Conservation (phyloP, 768 basidiomycete species). For the Tricholoma sp. region DNA sequence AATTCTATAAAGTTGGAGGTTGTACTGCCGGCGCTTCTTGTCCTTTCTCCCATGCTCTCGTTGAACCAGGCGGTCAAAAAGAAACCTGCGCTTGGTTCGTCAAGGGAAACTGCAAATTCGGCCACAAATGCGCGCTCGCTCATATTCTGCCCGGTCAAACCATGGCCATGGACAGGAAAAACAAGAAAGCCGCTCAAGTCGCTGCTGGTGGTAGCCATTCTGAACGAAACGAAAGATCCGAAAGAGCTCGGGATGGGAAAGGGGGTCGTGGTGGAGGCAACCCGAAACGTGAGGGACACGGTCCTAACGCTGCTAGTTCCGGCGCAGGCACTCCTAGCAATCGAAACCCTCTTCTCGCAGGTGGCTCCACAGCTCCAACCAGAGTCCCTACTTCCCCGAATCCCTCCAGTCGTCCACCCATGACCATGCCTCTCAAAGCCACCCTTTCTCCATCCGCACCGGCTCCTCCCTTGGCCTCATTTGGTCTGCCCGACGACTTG, state of each 20-base stretch:
- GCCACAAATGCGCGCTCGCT: slow-evolving; percentile 84
- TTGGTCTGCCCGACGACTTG: slow-evolving; percentile 59
- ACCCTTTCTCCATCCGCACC: slow-evolving; percentile 73
- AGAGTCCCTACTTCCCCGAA: slow-evolving; percentile 33
- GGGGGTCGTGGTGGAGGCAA: slow-evolving; percentile 31
- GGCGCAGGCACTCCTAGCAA: slow-evolving; percentile 17
- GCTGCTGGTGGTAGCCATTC: slow-evolving; percentile 44
- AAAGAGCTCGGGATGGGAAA: slow-evolving; percentile 22
- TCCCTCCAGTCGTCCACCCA: slow-evolving; percentile 48
- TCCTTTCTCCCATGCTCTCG: slow-evolving; percentile 82
- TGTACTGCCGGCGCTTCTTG: slow-evolving; percentile 94
- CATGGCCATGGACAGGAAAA: slow-evolving; percentile 95
- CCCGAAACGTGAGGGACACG: slow-evolving; percentile 31
- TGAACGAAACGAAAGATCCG: slow-evolving; percentile 27
- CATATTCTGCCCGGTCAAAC: slow-evolving; percentile 92
- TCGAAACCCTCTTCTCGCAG: slow-evolving; percentile 39
- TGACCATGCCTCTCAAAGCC: slow-evolving; percentile 65
- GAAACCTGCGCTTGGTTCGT: slow-evolving; percentile 87
- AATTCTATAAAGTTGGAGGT: slow-evolving; percentile 92
- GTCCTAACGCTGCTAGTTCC: background rate
- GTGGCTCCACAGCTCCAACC: slow-evolving; percentile 67
- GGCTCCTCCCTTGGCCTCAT: slow-evolving; percentile 70
- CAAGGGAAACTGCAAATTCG: slow-evolving; percentile 80
- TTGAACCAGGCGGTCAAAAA: slow-evolving; percentile 75
- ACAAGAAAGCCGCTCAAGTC: slow-evolving; percentile 86